Evolutionary conservation across 2,329 filamentous ascomycete species (phyloP), one percentile per base, ranked within the genome.

Genomic region (Pseudocercospora vitis): DNA sequence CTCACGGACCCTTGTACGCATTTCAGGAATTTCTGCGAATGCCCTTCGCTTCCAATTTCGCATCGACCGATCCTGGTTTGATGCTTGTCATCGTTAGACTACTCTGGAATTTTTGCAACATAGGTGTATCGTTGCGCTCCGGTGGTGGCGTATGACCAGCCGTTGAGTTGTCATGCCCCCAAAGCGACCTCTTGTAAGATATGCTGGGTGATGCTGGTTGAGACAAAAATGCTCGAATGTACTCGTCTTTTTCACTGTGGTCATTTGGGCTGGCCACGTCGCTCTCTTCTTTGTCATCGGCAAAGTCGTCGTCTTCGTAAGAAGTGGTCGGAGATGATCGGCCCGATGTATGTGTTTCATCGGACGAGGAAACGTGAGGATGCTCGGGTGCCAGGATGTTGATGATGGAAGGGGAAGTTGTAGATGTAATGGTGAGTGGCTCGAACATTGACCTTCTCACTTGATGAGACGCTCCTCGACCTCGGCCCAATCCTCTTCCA

Each of bases 131-230:
- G n/a, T n/a, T n/a, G 12, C 18, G 16, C 21, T 42, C 40, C 9
- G 58, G 58, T 12, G 52, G 50, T 3, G 40, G 51, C 3, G 48
- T 46, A 14, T 48, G 46, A 14, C 46, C 46, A 7, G 32, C 32
- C 7, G 46, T 51, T 29, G 42, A 45, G 26, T 26, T 45, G 21
- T 59, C 57, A 18, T 4, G 45, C 9, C 28, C 18, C 33, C 50
- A 52, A 37, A 57, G 55, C 12, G 48, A 60, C 7, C 51, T 51
- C 37, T 62, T 62, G 53, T 53, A 60, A 3, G 58, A 51, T 4
- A 58, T 57, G 48, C 60, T 62, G 7, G 60, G 60, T 3, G 60
- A 62, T 9, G 54, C 45, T 5, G 60, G 60, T 28, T 62, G 60
- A 1, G 60, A 62, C 9, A 60, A 39, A 32, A 62, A 62, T 8